A percentile compares a stretch with the other conserved stretches of the same genome.
Evolutionary conservation across 331 rosid genomes (phyloP).

Genomic region (Arachis monticola): DNA sequence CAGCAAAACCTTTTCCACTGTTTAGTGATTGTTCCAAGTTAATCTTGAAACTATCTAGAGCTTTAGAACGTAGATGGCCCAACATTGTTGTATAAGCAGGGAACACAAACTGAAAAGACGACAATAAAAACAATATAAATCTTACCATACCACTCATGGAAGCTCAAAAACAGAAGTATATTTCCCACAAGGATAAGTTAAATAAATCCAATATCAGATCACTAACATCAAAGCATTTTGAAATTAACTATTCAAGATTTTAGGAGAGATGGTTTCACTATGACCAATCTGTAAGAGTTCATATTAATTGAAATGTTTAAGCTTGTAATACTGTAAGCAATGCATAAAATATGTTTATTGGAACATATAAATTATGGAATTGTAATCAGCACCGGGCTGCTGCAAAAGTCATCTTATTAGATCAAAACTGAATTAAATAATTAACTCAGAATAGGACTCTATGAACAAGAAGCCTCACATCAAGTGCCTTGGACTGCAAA

Average conservation of each 20-base stretch:
- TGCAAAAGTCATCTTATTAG: constrained; percentile 6
- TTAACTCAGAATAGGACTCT: neutral
- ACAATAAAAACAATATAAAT: constrained; percentile 20
- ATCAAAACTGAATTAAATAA: constrained; percentile 13
- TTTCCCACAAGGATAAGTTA: neutral
- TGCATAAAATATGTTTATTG: neutral
- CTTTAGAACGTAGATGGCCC: constrained; percentile 70
- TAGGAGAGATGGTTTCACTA: neutral
- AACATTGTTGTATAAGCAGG: constrained; percentile 65
- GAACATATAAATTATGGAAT: neutral
- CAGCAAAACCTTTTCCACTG: constrained; percentile 79
- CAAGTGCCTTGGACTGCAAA: constrained; percentile 59
- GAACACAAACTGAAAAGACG: constrained; percentile 61
- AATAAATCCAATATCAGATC: neutral
- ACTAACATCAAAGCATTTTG: neutral
- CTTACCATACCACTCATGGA: neutral
- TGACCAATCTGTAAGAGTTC: neutral
- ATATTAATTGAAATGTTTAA: neutral
- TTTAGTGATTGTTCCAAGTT: constrained; percentile 65
- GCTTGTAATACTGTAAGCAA: no score
- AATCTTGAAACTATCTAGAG: constrained; percentile 64
- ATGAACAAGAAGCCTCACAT: constrained; percentile 55
- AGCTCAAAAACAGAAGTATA: neutral
- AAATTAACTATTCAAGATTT: neutral
- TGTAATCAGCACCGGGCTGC: neutral